These are phyloP conservation scores for Monosporascus sp. DNA, from an alignment of 2,329 filamentous ascomycete genomes.

Conservation along the genomic window DNA sequence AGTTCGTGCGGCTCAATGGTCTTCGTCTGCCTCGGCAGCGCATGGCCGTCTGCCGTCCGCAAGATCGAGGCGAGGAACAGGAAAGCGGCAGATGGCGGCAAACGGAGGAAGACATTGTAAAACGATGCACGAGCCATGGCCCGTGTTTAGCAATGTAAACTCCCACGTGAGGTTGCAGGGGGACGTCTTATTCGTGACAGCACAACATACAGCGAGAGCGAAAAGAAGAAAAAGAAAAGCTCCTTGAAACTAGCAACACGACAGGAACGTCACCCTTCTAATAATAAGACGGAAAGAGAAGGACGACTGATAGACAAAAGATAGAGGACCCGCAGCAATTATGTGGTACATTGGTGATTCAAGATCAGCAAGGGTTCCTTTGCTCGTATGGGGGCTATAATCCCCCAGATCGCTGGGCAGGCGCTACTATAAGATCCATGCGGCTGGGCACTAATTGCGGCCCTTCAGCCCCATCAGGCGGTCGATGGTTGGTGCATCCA, in stretches of 20 bases:
- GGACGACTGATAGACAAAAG: not conserved
- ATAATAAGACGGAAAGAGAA: not conserved
- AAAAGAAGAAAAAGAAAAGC: not conserved
- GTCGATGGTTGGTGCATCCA: no score
- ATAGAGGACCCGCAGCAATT: not conserved
- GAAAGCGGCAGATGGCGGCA: slow-evolving; percentile 30
- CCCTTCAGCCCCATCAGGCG: no score
- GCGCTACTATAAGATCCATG: no score
- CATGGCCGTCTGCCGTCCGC: slow-evolving; percentile 29
- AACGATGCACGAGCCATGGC: slow-evolving; percentile 27
- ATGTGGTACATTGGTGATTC: not conserved
- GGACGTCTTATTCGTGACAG: not conserved
- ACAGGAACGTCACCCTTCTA: not conserved
- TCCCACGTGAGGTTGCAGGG: not conserved
- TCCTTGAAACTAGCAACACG: not conserved
- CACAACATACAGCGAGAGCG: not conserved
- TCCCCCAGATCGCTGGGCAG: not conserved
- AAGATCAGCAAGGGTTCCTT: not conserved
- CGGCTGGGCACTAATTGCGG: no score
- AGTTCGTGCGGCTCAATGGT: slow-evolving; percentile 32
- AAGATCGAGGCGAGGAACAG: slow-evolving; percentile 30
- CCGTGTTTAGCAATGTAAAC: slow-evolving; percentile 4
- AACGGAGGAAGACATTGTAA: slow-evolving; percentile 27
- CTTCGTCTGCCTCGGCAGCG: slow-evolving; percentile 36
- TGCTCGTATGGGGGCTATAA: not conserved